Evolutionary conservation across 805 yeast genomes (phyloP).

Genomic region (Metschnikowia kunwiensis): DNA sequence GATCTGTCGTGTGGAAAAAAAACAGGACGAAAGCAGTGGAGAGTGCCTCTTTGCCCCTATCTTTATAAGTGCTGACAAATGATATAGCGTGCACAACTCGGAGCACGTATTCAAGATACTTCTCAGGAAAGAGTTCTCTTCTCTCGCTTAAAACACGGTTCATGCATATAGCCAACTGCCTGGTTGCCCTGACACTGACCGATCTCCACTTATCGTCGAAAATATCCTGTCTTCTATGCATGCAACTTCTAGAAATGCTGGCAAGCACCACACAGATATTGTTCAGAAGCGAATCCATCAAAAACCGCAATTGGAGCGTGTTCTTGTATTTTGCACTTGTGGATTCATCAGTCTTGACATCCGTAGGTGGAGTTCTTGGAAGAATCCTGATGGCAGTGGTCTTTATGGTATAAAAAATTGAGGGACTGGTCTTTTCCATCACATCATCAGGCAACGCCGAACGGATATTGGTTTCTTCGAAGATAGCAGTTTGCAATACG

Average conservation of each 20-base stretch:
- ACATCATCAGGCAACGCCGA: conserved; percentile 46
- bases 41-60: conserved; percentile 24
- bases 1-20: conserved; percentile 40
- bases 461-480: conserved; percentile 58
- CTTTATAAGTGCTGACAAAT: conserved; percentile 23
- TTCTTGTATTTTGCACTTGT: conserved; percentile 60
- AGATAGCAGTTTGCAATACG: conserved; percentile 48
- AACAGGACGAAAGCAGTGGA: conserved; percentile 43
- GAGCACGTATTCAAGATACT: conserved; percentile 29
- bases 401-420: conserved; percentile 19
- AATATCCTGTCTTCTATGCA: conserved; percentile 48
- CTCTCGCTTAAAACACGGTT: conserved; percentile 22
- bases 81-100: conserved; percentile 35
- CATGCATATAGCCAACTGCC: conserved; percentile 28
- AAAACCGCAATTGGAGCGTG: conserved; percentile 51
- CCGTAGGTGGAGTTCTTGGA: conserved; percentile 39
- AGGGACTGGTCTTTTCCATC: conserved; percentile 42
- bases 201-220: conserved; percentile 32
- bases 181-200: conserved; percentile 40
- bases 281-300: conserved; percentile 48
- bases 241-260: conserved; percentile 43
- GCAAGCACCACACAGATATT: conserved; percentile 41
- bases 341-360: conserved; percentile 34
- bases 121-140: conserved; percentile 15
- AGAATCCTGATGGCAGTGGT: conserved; percentile 43